Base-by-base conservation (phyloP, 306 rosid genomes). In the Trifolium repens region DNA sequence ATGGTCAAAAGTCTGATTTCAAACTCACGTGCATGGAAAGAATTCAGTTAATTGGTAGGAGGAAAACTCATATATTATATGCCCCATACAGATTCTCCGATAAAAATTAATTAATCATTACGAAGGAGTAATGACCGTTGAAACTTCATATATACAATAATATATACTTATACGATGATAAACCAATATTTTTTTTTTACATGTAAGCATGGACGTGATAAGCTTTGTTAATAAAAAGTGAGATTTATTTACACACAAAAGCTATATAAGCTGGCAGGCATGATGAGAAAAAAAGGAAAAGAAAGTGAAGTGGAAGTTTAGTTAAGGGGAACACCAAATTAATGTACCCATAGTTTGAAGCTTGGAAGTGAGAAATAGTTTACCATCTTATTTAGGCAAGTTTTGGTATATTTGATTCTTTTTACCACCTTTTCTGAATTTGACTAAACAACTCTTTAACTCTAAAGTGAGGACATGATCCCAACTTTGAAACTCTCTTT, bases 391-490 rank as follows among this genome's bases (percentile, higher is more conserved):
- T 69, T 69, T 60, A 7, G 83, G 80, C 60, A 77, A 55, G 84
- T 82, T 85, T 76, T 9, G 34, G 30, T 49, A 32, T 63, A 58
- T 62, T 72, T 17, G 73, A 62, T 62, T 72, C 75, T 76, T 73
- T 69, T 60, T 15, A 62, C 34, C 66, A 52, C 71, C 65, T 73
- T 82, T 73, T 80, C 80, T 72, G 0, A 72, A 37, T 68, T 79
- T 4, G 34, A 69, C 69, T 64, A 82, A 68, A 24, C 85, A 77
- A 64, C 68, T 73, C 72, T 50, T 80, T 61, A 75, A 34, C 68
- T 72, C 80, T 67, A 85, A 85, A 78, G 76, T 27, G 2, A 77
- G 59, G 69, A 65, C 87, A 62, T 77, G 34, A 79, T 12, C 65
- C 80, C 81, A 79, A 79, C 83, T 83, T 83, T 83, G 12, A 1